Base-by-base conservation (phyloP, 257 asterid genomes). In the Nicotiana tabacum region DNA sequence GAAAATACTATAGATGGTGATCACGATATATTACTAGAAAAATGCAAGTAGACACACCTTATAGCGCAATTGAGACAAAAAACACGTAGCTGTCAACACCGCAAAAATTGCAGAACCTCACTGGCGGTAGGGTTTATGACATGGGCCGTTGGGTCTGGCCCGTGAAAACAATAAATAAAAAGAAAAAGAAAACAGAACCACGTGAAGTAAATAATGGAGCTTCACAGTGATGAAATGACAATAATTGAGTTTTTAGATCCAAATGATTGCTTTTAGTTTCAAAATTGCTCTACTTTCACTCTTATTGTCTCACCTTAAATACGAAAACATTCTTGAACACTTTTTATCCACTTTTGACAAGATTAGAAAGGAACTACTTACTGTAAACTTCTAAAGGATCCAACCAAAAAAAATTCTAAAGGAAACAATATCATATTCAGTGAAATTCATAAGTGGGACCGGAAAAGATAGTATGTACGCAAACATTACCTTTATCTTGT, bases 111-210 rank as follows among this genome's bases (percentile, higher is more conserved):
- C 29, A 74, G 16, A 48, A 74, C 27, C 80, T 74, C 39, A 27
- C 80, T 74, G 80, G 80, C 80, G 48, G 80, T 74, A 60, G 80
- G 80, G 80, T 48, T 74, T 74, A 43, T 6, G 27, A 11, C 11
- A 57, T 57, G 27, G 64, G 27, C 64, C 64, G 48, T 57, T 57
- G 1, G 8, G 37, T 13, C 57, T 11, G 17, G 4, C 62, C 27
- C 43, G 80, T 48, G 80, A 48, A 27, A 48, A 74, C 6, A 48
- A 21, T 43, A 69, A 43, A 13, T 48, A 48, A 57, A 12, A 48
- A 13, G 15, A 24, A 74, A 74, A 74, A 48, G 15, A 60, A 74
- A 74, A 27, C 62, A 48, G 18, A 27, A 7, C 39, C 79, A 74
- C 39, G 80, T 74, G 80, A 74, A 48, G 1, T 7, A 74, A 48